phyloP scores from a whole-genome alignment of 306 rosid genomes.

The Oxytropis ochrocephala region DNA sequence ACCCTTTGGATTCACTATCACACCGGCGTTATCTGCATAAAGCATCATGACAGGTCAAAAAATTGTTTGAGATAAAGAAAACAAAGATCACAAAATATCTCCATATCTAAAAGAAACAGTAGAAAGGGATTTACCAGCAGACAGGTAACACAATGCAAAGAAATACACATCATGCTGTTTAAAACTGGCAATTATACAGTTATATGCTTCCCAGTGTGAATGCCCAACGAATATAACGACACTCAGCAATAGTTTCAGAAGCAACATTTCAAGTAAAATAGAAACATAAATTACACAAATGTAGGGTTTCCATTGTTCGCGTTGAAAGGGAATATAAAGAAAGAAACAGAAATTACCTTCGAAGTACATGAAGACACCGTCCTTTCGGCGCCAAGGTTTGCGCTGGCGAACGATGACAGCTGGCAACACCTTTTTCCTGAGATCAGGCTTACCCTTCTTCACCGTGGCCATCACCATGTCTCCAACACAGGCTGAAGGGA shows the following conservation, averaged over 20 bases:
- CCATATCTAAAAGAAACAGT: background rate
- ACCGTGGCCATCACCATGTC: conserved; percentile 99
- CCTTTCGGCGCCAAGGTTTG: conserved; percentile 94
- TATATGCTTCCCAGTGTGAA: conserved; percentile 30
- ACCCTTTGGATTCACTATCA: conserved; percentile 84
- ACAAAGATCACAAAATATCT: background rate
- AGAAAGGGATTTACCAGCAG: conserved; percentile 28
- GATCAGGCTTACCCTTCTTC: conserved; percentile 90
- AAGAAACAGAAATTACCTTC: conserved; percentile 40
- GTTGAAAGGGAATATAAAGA: too few relatives aligned
- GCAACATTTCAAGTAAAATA: background rate
- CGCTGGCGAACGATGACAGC: conserved; percentile 93
- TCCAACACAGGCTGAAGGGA: conserved; percentile 91
- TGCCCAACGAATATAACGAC: background rate
- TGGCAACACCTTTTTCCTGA: conserved; percentile 85
- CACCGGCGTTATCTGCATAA: conserved; percentile 78
- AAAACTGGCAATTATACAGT: conserved; percentile 28
- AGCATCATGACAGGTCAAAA: background rate
- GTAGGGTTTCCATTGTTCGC: too few relatives aligned
- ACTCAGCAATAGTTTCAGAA: background rate
- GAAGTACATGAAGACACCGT: conserved; percentile 89
- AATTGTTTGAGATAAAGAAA: background rate
- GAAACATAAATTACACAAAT: too few relatives aligned
- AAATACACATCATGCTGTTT: conserved; percentile 30
- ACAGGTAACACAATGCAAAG: conserved; percentile 41